Conservation (phyloP, 208 protist species). For the Leishmania major region DNA sequence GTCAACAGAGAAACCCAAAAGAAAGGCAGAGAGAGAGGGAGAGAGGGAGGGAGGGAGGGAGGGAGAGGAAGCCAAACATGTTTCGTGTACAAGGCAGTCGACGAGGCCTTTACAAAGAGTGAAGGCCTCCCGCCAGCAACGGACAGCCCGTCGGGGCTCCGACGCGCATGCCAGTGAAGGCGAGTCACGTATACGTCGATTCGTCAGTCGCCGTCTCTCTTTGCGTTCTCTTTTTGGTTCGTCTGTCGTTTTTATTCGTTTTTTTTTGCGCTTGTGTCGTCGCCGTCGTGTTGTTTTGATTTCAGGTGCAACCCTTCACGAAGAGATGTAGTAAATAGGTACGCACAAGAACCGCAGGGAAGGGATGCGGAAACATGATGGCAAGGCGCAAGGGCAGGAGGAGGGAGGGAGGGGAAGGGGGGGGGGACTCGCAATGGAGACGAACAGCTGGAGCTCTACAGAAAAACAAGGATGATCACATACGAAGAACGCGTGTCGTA, state of each 20-base stretch:
- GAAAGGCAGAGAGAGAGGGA: no score
- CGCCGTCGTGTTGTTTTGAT: background rate
- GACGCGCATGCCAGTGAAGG: background rate
- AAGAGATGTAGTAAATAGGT: background rate
- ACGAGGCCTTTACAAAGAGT: background rate
- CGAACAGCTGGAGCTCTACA: background rate
- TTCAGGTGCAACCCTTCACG: background rate
- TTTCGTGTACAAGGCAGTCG: background rate
- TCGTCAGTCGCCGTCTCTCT: background rate
- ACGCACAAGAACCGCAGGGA: background rate
- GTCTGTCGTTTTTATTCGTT: background rate
- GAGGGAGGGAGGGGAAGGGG: no score
- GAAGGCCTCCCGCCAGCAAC: background rate
- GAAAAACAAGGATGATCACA: background rate
- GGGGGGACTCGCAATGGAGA: background rate
- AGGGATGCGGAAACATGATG: background rate
- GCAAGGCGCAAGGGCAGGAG: background rate
- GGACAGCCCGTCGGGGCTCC: background rate
- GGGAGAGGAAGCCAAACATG: background rate
- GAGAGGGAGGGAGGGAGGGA: no score
- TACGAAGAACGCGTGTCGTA: background rate
- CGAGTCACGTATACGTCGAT: background rate
- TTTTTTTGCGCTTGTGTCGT: background rate
- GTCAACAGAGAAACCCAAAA: background rate
- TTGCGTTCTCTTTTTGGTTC: no score